phyloP scores from a whole-genome alignment of 2,329 filamentous ascomycete species.

The Colletotrichum brevisporum region DNA sequence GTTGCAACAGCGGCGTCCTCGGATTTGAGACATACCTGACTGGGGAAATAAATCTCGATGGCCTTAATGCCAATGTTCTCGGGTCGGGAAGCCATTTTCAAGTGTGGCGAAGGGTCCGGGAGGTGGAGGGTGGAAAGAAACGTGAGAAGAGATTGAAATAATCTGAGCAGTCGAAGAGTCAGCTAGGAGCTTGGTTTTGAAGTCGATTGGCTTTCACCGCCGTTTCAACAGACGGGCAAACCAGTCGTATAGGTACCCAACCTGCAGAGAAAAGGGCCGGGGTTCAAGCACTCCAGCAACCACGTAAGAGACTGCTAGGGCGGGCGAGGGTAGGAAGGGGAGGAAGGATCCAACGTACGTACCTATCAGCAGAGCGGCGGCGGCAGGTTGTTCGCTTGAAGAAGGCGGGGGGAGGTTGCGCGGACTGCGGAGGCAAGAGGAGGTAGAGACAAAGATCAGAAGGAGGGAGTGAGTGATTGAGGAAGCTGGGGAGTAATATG shows the following conservation, averaged over 20 bases:
- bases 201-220: constrained; percentile 41
- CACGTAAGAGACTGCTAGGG: constrained; percentile 7
- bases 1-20: constrained; percentile 44
- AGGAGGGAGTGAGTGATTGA: too few relatives aligned
- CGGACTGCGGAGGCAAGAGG: constrained; percentile 4
- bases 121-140: constrained; percentile 3
- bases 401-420: not conserved
- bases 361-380: constrained; percentile 21
- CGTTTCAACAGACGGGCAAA: constrained; percentile 36
- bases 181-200: not conserved
- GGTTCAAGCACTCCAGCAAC: constrained; percentile 23
- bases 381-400: constrained; percentile 6
- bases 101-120: constrained; percentile 3
- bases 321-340: constrained; percentile 20
- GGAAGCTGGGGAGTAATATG: not conserved
- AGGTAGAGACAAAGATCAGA: constrained; percentile 1
- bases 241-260: constrained; percentile 28
- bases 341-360: constrained; percentile 28
- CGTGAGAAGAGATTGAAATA: not conserved
- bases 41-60: constrained; percentile 91
- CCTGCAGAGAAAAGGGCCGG: constrained; percentile 28
- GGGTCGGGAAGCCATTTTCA: constrained; percentile 79
- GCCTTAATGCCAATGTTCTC: constrained; percentile 94
- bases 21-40: constrained; percentile 73
- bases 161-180: not conserved